Evolutionary conservation across 2,329 filamentous ascomycete species (phyloP), one percentile per base, ranked within the genome.

Genomic region (Alternaria novae-zelandiae): DNA sequence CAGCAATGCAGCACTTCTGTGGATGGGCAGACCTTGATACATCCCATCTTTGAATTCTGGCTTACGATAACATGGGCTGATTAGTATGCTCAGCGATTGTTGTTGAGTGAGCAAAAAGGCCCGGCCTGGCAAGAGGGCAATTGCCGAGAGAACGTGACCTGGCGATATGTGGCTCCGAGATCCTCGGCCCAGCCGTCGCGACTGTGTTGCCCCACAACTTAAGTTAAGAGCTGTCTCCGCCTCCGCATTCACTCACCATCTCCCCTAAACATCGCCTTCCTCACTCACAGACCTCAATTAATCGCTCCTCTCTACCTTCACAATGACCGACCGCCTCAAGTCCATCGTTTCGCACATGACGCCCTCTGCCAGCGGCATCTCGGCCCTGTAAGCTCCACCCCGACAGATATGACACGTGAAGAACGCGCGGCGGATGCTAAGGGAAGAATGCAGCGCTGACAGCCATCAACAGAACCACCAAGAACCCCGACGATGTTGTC

Each of bases 401-500:
- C 8, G 11, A 36, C 20, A 36, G 41, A 54, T 15, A 46, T 55
- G 41, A 43, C 25, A 21, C 20, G 49, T 53, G 49, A 26, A 32
- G 36, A 10, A 15, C 5, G 50, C 44, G 36, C 25, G 23, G 11
- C 25, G 6, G 25, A 47, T 13, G 20, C 43, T 23, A n/a, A 15
- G 43, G 17, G 23, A 43, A 58, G 20, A 17, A 23, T 25, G 50
- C 13, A 59, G 60, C 21, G 56, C 62, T 61, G 57, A 71, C 61
- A 63, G 55, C 20, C 17, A 15, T 11, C 15, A 11, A 46, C 73
- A 97, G 94, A 77, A 94, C 92, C 61, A 89, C 92, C 73, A 94
- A 98, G 86, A 96, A 97, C 81, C 89, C 94, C 71, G 95, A 98
- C 80, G 96, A 99, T 84, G 87, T 99, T 58, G 96, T 99, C 79